phyloP scores from a whole-genome alignment of 352 stramenopile genomes.

The Pythium myriotylum region DNA sequence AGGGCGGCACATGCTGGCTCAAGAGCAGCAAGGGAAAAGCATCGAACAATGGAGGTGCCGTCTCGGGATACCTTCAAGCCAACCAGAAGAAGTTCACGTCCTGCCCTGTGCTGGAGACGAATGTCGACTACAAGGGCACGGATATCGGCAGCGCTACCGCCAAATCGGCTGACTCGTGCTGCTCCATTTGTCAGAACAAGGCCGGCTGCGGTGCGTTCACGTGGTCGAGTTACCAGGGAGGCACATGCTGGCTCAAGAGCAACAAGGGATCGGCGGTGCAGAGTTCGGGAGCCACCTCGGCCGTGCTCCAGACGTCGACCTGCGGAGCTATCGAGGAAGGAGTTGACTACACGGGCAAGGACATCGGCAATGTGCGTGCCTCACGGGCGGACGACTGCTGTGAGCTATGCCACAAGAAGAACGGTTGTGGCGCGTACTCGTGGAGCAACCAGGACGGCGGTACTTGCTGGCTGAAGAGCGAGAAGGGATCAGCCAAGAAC shows the following conservation, averaged over 20 bases:
- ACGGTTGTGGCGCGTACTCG: constrained; percentile 10
- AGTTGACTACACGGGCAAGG: constrained; percentile 20
- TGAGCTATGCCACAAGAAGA: constrained; percentile 1
- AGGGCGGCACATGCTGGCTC: constrained; percentile 15
- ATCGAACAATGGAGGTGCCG: neutral
- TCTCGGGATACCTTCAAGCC: neutral
- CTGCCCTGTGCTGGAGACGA: constrained; percentile 28
- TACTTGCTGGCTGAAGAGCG: constrained; percentile 37
- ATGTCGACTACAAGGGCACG: constrained; percentile 34
- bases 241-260: constrained; percentile 30
- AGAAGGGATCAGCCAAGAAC: neutral
- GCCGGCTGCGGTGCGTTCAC: constrained; percentile 27
- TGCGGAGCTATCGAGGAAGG: constrained; percentile 1
- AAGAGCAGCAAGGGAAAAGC: constrained; percentile 42
- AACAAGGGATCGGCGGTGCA: neutral
- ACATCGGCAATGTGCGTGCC: constrained; percentile 15
- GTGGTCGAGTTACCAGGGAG: constrained; percentile 21
- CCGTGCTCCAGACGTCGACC: neutral
- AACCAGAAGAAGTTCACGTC: neutral
- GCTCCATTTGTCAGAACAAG: constrained; percentile 25
- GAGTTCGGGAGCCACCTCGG: neutral
- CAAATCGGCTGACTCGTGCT: constrained; percentile 16
- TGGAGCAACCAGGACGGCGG: constrained; percentile 29
- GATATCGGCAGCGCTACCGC: constrained; percentile 20
- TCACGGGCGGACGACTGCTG: neutral